Evolutionary conservation across 352 stramenopile genomes (phyloP).

Genomic region (Phytopythium litorale): DNA sequence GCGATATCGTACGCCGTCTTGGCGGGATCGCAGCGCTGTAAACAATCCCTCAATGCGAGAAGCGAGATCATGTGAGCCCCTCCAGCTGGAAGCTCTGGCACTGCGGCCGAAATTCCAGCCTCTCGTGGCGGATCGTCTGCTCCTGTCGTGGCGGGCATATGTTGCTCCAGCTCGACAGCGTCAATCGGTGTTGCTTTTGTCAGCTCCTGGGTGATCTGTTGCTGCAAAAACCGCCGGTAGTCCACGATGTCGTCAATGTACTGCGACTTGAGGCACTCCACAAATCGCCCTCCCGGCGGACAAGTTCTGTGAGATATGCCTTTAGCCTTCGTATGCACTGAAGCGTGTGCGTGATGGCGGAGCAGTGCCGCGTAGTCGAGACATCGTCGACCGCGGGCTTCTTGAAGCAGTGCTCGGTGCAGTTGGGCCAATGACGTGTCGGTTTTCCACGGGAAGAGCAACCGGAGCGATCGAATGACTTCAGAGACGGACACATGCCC

Average conservation of each 20-base stretch:
- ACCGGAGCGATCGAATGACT: slow-evolving; percentile 36
- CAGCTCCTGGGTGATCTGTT: slow-evolving; percentile 23
- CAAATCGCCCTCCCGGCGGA: slow-evolving; percentile 8
- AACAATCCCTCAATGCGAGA: slow-evolving; percentile 26
- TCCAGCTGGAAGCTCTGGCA: not conserved
- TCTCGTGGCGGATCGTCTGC: not conserved
- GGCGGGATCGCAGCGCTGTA: slow-evolving; percentile 41
- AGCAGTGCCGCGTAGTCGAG: slow-evolving; percentile 48
- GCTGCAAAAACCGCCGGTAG: slow-evolving; percentile 41
- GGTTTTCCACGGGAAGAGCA: slow-evolving; percentile 62
- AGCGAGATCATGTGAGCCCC: slow-evolving; percentile 45
- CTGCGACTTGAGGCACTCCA: slow-evolving; percentile 46
- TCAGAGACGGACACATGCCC: slow-evolving; percentile 38
- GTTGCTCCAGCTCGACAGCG: not conserved
- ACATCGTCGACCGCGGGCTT: slow-evolving; percentile 26
- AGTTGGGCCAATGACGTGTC: slow-evolving; percentile 37
- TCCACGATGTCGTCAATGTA: slow-evolving; percentile 59
- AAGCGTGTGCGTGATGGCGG: slow-evolving; percentile 8
- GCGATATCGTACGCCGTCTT: slow-evolving; percentile 60
- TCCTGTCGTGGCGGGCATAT: not conserved
- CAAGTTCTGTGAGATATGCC: too few species aligned
- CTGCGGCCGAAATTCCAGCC: not conserved
- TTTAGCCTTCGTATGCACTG: not conserved
- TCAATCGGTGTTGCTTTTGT: not conserved
- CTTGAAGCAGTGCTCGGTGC: slow-evolving; percentile 38